Percentiles rank a stretch among this genome's conserved stretches.
phyloP scores from a whole-genome alignment of 768 basidiomycete genomes.

The Tylopilus plumbeoviolaceoides region DNA sequence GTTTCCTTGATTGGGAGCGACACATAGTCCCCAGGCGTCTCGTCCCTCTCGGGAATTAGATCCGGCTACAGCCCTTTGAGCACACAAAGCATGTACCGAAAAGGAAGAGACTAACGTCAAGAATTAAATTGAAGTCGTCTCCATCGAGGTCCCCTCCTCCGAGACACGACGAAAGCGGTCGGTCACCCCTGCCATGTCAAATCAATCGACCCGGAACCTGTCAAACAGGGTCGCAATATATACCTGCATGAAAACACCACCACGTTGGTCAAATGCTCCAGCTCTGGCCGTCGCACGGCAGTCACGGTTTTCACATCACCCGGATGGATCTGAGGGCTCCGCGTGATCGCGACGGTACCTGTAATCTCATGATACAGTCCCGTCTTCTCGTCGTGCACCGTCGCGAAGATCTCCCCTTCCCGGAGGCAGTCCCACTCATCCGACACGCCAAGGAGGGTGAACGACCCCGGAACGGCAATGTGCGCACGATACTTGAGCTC shows the following conservation, averaged over 20 bases:
- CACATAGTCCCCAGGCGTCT: constrained; percentile 37
- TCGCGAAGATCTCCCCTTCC: constrained; percentile 48
- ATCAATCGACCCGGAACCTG: constrained; percentile 5
- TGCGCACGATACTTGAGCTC: constrained; percentile 50
- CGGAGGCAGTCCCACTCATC: constrained; percentile 46
- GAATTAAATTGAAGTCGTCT: constrained; percentile 47
- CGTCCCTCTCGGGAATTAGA: constrained; percentile 24
- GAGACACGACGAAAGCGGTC: constrained; percentile 43
- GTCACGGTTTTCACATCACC: constrained; percentile 41
- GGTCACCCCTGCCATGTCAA: constrained; percentile 32
- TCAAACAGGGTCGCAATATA: not conserved
- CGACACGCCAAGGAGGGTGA: constrained; percentile 49
- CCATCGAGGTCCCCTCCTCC: constrained; percentile 56
- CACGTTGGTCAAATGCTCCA: constrained; percentile 40
- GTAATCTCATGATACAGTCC: constrained; percentile 26
- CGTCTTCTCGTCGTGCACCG: constrained; percentile 31
- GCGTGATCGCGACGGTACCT: constrained; percentile 42
- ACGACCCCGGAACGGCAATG: constrained; percentile 46
- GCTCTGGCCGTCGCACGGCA: constrained; percentile 39
- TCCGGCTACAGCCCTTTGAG: constrained; percentile 22
- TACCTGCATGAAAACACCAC: constrained; percentile 51
- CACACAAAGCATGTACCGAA: constrained; percentile 5
- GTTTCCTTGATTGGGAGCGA: constrained; percentile 35
- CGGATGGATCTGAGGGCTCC: constrained; percentile 53
- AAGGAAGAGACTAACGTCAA: constrained; percentile 31